Percentiles rank a stretch among this genome's conserved stretches.
These are phyloP conservation scores for Pelargonium hybrid DNA, from an alignment of 441 rosid genomes.

Conservation along the genomic window DNA sequence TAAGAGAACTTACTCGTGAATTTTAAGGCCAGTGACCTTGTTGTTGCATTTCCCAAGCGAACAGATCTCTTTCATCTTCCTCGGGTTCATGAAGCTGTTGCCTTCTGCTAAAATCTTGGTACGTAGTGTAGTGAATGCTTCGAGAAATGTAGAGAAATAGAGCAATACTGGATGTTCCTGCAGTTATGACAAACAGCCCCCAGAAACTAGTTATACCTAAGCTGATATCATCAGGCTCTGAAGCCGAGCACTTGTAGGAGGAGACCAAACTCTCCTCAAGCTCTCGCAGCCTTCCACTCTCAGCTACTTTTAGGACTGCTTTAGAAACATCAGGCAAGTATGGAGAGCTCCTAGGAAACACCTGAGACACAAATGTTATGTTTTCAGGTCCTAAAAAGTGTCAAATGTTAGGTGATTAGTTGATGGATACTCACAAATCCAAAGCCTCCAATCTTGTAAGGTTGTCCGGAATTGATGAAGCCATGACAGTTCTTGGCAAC, in stretches of 20 bases:
- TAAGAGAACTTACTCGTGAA: background rate
- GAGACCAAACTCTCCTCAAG: slow-evolving; percentile 14
- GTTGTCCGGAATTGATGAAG: slow-evolving; percentile 8
- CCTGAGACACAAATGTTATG: slow-evolving; percentile 5
- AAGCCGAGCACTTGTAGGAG: slow-evolving; percentile 7
- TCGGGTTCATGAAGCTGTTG: slow-evolving; percentile 9
- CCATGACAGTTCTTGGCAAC: slow-evolving; percentile 12
- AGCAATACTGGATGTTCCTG: slow-evolving; percentile 17
- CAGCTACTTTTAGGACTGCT: slow-evolving; percentile 16
- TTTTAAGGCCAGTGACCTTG: background rate
- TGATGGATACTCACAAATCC: slow-evolving; percentile 20
- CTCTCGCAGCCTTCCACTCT: slow-evolving; percentile 8
- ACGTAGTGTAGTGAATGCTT: background rate
- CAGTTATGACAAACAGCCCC: slow-evolving; percentile 17
- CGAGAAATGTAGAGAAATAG: slow-evolving; percentile 1
- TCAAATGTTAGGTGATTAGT: background rate
- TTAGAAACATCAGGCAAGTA: slow-evolving; percentile 19
- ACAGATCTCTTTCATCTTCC: slow-evolving; percentile 9
- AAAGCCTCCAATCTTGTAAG: slow-evolving; percentile 15
- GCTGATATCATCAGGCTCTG: slow-evolving; percentile 6
- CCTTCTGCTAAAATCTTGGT: background rate
- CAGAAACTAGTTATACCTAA: slow-evolving; percentile 14
- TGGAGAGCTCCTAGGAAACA: slow-evolving; percentile 13
- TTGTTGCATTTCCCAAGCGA: slow-evolving; percentile 1
- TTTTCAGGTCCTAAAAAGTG: background rate